These are phyloP conservation scores for Alternaria sp. DNA, from an alignment of 2,329 filamentous ascomycete species.

Conservation along the genomic window DNA sequence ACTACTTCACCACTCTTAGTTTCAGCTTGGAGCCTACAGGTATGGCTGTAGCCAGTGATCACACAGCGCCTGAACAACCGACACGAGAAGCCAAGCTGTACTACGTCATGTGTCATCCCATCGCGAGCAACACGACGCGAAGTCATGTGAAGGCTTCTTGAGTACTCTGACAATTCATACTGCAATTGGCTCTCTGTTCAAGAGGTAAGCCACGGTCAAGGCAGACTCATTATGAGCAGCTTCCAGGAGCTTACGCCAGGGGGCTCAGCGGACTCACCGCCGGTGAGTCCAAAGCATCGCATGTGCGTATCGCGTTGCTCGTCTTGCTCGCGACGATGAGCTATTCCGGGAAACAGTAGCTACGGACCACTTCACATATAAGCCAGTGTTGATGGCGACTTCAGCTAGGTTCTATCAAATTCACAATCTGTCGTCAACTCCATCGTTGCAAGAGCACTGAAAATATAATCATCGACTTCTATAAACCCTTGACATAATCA, in stretches of 20 bases:
- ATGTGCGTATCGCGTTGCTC: background rate
- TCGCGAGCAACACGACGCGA: conserved; percentile 27
- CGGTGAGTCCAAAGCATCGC: background rate
- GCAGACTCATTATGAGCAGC: background rate
- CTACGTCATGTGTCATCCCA: background rate
- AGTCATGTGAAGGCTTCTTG: conserved; percentile 30
- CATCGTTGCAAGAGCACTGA: background rate
- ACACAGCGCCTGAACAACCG: background rate
- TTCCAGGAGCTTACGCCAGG: background rate
- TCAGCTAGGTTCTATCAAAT: background rate
- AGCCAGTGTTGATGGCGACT: background rate
- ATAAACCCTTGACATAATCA: background rate
- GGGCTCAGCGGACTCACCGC: background rate
- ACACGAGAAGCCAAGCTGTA: conserved; percentile 1
- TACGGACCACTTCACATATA: background rate
- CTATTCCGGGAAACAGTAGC: background rate
- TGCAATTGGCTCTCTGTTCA: background rate
- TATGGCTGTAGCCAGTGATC: background rate
- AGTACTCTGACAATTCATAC: conserved; percentile 7
- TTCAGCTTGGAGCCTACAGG: background rate
- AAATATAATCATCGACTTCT: background rate
- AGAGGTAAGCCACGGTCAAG: background rate
- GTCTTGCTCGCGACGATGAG: background rate
- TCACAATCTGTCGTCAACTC: background rate
- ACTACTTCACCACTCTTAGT: background rate